phyloP scores from a whole-genome alignment of 495 filamentous ascomycete species.

The Trichoderma parareesei region DNA sequence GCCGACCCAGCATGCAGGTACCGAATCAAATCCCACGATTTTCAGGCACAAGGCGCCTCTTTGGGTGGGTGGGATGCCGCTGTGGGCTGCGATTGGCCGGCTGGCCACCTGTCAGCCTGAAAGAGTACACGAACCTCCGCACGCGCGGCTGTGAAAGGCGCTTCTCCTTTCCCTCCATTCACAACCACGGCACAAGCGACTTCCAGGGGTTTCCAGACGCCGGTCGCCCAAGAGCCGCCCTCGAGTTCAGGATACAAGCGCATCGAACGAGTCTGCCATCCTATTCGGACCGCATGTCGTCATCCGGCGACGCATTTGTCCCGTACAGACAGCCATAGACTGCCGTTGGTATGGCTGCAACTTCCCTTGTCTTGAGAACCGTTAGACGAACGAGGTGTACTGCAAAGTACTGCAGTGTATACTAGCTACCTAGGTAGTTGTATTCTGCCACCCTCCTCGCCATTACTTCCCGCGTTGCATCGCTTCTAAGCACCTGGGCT shows the following conservation, averaged over 20 bases:
- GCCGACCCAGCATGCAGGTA: neutral
- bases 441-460: no score
- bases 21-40: neutral
- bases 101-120: neutral
- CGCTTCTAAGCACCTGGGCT: neutral
- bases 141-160: constrained; percentile 2
- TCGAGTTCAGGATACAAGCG: neutral
- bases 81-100: neutral
- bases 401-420: neutral
- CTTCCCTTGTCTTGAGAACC: neutral
- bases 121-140: neutral
- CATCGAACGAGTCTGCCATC: neutral
- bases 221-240: constrained; percentile 6
- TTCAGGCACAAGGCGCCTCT: neutral
- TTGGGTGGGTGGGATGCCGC: neutral
- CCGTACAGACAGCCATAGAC: neutral
- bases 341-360: neutral
- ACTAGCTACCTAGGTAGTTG: no score
- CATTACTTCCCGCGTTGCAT: neutral
- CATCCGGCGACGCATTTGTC: neutral
- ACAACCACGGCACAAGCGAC: constrained; percentile 4
- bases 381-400: neutral
- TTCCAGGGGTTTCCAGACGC: neutral
- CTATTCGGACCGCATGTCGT: neutral
- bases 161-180: constrained; percentile 8